Conservation (phyloP, 2,329 filamentous ascomycete genomes). For the Torrubiellomyces zombiae region DNA sequence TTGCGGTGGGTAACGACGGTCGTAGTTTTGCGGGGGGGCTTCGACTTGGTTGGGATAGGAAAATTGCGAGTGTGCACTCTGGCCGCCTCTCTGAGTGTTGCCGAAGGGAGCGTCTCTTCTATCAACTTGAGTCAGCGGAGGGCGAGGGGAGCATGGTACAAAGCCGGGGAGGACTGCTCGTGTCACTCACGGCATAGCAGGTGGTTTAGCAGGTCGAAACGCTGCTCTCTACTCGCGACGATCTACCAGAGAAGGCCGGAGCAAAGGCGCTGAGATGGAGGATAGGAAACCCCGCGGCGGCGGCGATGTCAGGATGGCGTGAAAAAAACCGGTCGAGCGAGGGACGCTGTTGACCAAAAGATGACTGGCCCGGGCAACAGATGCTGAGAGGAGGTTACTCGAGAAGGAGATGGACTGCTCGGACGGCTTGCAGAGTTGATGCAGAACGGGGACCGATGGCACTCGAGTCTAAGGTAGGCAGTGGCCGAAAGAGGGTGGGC, state of each 20-base stretch:
- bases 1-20: no score
- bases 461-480: no score
- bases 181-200: constrained; percentile 28
- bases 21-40: constrained; percentile 18
- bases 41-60: constrained; percentile 22
- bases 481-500: no score
- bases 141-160: constrained; percentile 7
- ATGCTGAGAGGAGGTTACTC: no score
- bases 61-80: constrained; percentile 15
- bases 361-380: no score
- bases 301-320: constrained; percentile 3
- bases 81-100: constrained; percentile 12
- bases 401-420: no score
- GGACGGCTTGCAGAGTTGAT: no score
- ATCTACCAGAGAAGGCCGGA: constrained; percentile 27
- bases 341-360: neutral
- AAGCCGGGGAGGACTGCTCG: no score
- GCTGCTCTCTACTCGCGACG: constrained; percentile 29
- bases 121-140: constrained; percentile 11
- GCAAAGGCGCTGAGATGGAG: constrained; percentile 18
- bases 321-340: constrained; percentile 5
- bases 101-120: constrained; percentile 3
- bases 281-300: constrained; percentile 5
- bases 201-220: no score
- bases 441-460: no score